Evolutionary conservation across 2,329 filamentous ascomycete species (phyloP), one percentile per base, ranked within the genome.

Genomic region (Beauveria caledonica): DNA sequence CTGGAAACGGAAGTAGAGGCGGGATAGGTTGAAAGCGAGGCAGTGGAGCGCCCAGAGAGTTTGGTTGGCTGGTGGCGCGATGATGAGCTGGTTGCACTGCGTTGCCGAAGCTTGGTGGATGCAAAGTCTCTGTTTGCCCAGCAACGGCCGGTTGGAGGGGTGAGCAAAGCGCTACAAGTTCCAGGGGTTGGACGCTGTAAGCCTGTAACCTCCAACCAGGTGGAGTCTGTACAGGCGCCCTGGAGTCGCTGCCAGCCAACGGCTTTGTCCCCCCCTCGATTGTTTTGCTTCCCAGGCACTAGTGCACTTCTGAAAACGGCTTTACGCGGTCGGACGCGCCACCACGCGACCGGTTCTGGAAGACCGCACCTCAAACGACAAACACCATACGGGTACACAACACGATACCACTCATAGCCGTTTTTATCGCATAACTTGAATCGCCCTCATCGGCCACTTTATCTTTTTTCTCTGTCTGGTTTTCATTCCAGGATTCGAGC

Each of bases 241-340:
- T 27, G 25, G 25, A 25, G 1, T 33, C 29, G 29, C 29, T 33
- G 29, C 29, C 51, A 54, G 39, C 52, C 52, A 40, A 25, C 52
- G 39, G 39, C 44, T 54, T 25, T 27, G 2, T 27, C 15, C 21
- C 17, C 8, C 21, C 17, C 11, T 13, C n/a, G 21, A 25, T 48
- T 39, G 25, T 56, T 56, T 48, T 56, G 40, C 48, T 48, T 56
- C 27, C 53, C 9, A 8, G 27, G 58, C 60, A 54, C 53, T 2
- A 25, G 17, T 8, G 29, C 13, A 17, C 23, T 23, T 33, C 57
- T 58, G 58, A 51, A 63, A 64, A 67, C 68, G 62, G 68, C 73
- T 74, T 74, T 72, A 74, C 73, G 71, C 73, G 72, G 67, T 65
- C 51, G 62, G 63, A 69, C 70, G 69, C 67, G 68, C 54, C 62